Evolutionary conservation across 768 basidiomycete genomes (phyloP).

Genomic region (Boletus insuetus): DNA sequence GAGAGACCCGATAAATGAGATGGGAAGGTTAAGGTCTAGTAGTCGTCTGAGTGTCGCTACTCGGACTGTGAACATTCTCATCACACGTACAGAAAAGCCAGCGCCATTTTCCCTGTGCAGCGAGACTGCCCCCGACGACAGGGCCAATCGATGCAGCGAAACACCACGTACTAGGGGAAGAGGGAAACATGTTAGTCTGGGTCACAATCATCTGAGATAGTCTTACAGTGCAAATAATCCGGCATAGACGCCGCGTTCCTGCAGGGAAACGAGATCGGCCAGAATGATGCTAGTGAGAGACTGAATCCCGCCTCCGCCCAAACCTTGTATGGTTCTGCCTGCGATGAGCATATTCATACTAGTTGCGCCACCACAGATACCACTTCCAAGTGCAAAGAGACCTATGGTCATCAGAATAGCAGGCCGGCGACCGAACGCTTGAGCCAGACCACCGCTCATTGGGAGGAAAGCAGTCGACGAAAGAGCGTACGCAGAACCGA

Average conservation of each 20-base stretch:
- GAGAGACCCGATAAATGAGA: constrained; percentile 26
- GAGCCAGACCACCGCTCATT: constrained; percentile 32
- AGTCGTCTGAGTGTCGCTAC: neutral
- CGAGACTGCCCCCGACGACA: constrained; percentile 35
- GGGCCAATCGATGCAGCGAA: constrained; percentile 34
- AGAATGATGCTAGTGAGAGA: constrained; percentile 38
- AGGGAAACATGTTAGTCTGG: neutral
- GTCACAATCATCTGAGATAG: neutral
- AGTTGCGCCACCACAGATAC: constrained; percentile 31
- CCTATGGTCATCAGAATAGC: constrained; percentile 23
- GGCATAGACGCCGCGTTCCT: constrained; percentile 38
- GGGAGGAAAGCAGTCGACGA: constrained; percentile 38
- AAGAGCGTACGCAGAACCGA: constrained; percentile 37
- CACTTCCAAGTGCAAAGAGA: constrained; percentile 36
- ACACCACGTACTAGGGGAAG: constrained; percentile 29
- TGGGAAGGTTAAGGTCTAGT: constrained; percentile 40
- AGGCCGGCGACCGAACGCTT: constrained; percentile 30
- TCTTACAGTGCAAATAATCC: constrained; percentile 25
- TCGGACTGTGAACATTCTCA: neutral
- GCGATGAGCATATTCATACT: constrained; percentile 23
- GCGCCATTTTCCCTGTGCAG: constrained; percentile 35
- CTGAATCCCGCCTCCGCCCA: constrained; percentile 37
- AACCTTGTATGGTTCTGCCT: constrained; percentile 32
- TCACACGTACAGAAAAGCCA: constrained; percentile 41
- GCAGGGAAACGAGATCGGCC: constrained; percentile 42